A percentile compares a stretch with the other conserved stretches of the same genome.
phyloP scores from a whole-genome alignment of 257 asterid genomes.

The Solanum bulbocastanum region DNA sequence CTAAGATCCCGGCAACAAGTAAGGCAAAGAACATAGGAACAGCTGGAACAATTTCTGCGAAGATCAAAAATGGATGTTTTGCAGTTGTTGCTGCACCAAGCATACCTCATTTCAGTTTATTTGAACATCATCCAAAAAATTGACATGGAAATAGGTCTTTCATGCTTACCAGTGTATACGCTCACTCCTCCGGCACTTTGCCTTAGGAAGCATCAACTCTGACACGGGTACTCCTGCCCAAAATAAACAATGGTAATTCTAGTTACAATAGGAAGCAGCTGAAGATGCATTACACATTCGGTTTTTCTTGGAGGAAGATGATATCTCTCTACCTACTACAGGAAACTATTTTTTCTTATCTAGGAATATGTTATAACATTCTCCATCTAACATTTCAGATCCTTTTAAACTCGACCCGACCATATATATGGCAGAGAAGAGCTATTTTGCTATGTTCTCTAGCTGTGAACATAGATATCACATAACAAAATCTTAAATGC shows the following conservation, averaged over 20 bases:
- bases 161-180: conserved; percentile 57
- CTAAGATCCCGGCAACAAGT: conserved; percentile 73
- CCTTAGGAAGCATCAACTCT: conserved; percentile 25
- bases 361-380: background rate
- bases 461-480: background rate
- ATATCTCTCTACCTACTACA: background rate
- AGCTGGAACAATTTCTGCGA: conserved; percentile 57
- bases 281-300: background rate
- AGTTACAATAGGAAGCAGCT: background rate
- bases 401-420: background rate
- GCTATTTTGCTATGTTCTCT: background rate
- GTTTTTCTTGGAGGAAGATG: background rate
- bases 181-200: conserved; percentile 21
- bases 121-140: background rate
- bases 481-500: background rate
- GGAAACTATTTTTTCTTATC: background rate
- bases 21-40: conserved; percentile 76
- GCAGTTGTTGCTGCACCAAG: conserved; percentile 61
- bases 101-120: background rate
- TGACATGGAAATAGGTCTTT: background rate
- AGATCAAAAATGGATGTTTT: conserved; percentile 59
- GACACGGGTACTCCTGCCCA: conserved; percentile 48
- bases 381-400: background rate
- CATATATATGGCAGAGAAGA: background rate
- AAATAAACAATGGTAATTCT: conserved; percentile 1